Percentiles rank a stretch among this genome's conserved stretches.
These are phyloP conservation scores for Euclidium syriacum DNA, from an alignment of 345 rosid species.

Conservation along the genomic window DNA sequence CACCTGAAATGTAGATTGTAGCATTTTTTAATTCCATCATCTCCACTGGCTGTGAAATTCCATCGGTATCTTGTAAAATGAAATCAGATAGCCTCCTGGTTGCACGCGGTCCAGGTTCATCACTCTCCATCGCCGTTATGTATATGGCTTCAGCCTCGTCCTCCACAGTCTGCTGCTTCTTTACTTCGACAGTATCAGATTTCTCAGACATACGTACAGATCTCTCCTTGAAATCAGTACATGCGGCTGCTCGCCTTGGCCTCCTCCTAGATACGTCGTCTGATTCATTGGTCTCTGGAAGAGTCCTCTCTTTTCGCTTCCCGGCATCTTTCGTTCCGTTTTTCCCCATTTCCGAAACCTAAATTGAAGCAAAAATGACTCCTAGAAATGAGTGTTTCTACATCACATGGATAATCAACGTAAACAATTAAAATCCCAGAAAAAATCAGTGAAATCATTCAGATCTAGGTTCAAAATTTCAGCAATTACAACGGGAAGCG, in stretches of 20 bases:
- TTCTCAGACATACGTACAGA: constrained; percentile 36
- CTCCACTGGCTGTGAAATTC: constrained; percentile 42
- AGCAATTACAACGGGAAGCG: not conserved
- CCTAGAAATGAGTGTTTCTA: not conserved
- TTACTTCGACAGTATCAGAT: constrained; percentile 42
- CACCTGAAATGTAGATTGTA: constrained; percentile 51
- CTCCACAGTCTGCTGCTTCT: constrained; percentile 39
- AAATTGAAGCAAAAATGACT: not conserved
- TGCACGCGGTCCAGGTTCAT: constrained; percentile 30
- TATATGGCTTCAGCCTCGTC: constrained; percentile 48
- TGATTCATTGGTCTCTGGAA: constrained; percentile 24
- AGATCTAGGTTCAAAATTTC: not conserved
- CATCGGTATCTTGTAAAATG: constrained; percentile 38
- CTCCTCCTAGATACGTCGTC: constrained; percentile 32
- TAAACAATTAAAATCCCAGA: not conserved
- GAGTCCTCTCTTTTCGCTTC: constrained; percentile 32
- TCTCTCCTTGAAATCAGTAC: constrained; percentile 60
- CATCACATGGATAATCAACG: not conserved
- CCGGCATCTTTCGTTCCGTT: constrained; percentile 5
- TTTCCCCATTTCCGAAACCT: constrained; percentile 12
- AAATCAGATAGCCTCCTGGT: constrained; percentile 59
- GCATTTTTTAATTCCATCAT: constrained; percentile 53
- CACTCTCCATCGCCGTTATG: constrained; percentile 30
- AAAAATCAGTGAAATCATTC: not conserved
- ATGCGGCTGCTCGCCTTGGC: constrained; percentile 79